Conservation (phyloP, 345 rosid species). For the Euclidium syriacum region DNA sequence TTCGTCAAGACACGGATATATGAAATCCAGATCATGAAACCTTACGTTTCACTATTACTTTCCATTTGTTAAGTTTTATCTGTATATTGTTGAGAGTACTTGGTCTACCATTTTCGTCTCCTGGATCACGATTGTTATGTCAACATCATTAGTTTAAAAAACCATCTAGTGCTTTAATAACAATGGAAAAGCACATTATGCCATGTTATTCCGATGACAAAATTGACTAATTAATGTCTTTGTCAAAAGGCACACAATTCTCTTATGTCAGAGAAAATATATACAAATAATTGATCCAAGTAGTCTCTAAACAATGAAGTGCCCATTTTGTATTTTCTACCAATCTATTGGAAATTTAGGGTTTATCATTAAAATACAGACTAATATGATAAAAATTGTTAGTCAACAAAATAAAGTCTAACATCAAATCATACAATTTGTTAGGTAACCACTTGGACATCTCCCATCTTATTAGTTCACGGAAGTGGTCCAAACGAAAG, state of each 20-base stretch:
- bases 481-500: constrained; percentile 19
- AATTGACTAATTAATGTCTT: neutral
- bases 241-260: neutral
- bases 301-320: neutral
- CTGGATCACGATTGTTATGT: too few relatives aligned
- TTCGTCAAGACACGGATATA: too few relatives aligned
- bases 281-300: neutral
- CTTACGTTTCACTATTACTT: too few relatives aligned
- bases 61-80: too few relatives aligned
- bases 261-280: neutral
- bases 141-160: neutral
- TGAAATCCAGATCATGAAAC: too few relatives aligned
- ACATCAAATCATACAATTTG: constrained; percentile 26
- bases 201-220: neutral
- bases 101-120: too few relatives aligned
- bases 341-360: neutral
- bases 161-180: neutral
- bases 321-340: neutral
- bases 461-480: neutral
- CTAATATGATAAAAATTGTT: neutral
- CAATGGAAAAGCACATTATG: neutral
- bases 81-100: too few relatives aligned
- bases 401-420: constrained; percentile 17
- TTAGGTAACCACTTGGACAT: constrained; percentile 26
- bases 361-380: neutral